These are phyloP conservation scores for Pleurotus salmoneostramineus DNA, from an alignment of 768 basidiomycete species.

Conservation along the genomic window DNA sequence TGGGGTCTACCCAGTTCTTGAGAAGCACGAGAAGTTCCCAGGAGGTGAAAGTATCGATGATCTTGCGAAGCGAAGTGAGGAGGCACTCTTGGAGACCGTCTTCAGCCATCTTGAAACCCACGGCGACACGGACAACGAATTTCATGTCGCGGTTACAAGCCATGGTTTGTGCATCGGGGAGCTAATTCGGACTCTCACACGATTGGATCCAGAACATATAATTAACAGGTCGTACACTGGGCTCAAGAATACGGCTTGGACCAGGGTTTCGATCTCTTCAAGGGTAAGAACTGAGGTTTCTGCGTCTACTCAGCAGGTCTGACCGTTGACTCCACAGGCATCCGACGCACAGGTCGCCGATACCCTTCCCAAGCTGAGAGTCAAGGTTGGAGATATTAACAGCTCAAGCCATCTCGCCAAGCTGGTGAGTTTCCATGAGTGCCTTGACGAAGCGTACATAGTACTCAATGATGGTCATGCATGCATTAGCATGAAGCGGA, in stretches of 20 bases:
- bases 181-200: slow-evolving; percentile 50
- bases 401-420: not conserved
- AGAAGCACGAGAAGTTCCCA: slow-evolving; percentile 52
- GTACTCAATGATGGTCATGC: slow-evolving; percentile 10
- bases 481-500: slow-evolving; percentile 11
- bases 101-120: slow-evolving; percentile 48
- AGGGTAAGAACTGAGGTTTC: slow-evolving; percentile 31
- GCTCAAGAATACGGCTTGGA: slow-evolving; percentile 74
- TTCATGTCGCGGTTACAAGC: slow-evolving; percentile 67
- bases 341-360: not conserved
- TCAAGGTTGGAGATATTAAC: slow-evolving; percentile 3
- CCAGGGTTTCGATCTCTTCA: slow-evolving; percentile 41
- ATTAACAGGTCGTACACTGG: slow-evolving; percentile 37
- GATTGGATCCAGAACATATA: slow-evolving; percentile 42
- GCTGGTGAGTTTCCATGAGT: slow-evolving; percentile 5
- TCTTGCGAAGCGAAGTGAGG: slow-evolving; percentile 48
- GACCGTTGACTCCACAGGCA: not conserved
- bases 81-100: slow-evolving; percentile 48
- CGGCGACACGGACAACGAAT: slow-evolving; percentile 28
- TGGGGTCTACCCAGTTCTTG: slow-evolving; percentile 49
- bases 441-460: not conserved
- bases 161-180: slow-evolving; percentile 73
- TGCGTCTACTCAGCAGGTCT: not conserved
- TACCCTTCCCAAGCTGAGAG: not conserved
- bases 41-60: slow-evolving; percentile 68